Evolutionary conservation across 108 stramenopile genomes (phyloP), one percentile per base, ranked within the genome.

Genomic region (Skeletonema marinoi): DNA sequence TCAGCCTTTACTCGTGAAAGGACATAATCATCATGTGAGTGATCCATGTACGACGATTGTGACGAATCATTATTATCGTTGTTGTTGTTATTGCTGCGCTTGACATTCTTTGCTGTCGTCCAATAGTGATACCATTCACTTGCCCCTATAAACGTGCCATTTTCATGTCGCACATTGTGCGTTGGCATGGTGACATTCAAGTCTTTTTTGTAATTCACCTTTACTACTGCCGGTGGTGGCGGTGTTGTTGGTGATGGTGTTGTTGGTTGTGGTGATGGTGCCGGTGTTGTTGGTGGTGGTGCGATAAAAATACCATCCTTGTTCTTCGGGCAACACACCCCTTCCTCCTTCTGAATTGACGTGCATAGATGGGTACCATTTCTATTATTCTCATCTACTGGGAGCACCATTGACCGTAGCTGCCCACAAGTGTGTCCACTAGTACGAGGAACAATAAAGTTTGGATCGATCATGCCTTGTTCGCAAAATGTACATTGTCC

Each of bases 61-160:
- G 16, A n/a, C 4, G 44, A n/a, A 46, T n/a, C 44, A 46, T n/a
- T n/a, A 4, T n/a, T 16, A 2, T n/a, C 4, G 16, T n/a, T 46
- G 44, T 16, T 44, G 42, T 46, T 46, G 44, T n/a, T 46, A 5
- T 46, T 46, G 16, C 16, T 46, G 44, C 16, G 3, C 14, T 36
- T 36, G 44, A 21, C 25, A 56, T 25, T 56, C 19, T 25, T 56
- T 9, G 54, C 21, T 6, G 10, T 10, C 25, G 19, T 29, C 54
- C 54, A 56, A 56, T 56, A 56, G 29, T 25, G 54, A 56, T 56
- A 56, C 54, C 54, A 56, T 56, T n/a, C 25, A 56, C n/a, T 56
- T 21, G 54, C 54, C n/a, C 54, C 54, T 7, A 56, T n/a, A 56
- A 56, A 56, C n/a, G 54, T 56, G 4, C 54, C 54, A 56, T 56